These are phyloP conservation scores for Umbelopsis ramanniana DNA, from an alignment of 192 early-diverging fungal genomes.

Conservation along the genomic window DNA sequence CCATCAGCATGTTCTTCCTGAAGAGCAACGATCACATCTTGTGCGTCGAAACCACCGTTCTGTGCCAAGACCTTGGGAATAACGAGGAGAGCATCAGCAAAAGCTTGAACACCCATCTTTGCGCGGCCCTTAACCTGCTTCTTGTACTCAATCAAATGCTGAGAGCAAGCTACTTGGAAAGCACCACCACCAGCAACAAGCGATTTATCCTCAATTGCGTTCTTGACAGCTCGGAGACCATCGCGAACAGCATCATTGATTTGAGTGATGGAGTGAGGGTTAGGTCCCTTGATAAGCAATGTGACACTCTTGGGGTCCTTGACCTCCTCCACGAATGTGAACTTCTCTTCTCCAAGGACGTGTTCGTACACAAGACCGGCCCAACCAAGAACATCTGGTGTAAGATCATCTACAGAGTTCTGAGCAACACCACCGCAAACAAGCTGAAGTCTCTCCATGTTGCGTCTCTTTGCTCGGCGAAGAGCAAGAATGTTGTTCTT, in stretches of 20 bases:
- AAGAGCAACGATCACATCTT: slow-evolving; percentile 92
- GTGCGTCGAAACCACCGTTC: slow-evolving; percentile 96
- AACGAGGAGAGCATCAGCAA: slow-evolving; percentile 94
- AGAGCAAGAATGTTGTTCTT: slow-evolving; percentile 95
- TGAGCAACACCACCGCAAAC: slow-evolving; percentile 94
- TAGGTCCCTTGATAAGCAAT: slow-evolving; percentile 94
- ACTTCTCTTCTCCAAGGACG: slow-evolving; percentile 97
- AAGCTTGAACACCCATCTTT: slow-evolving; percentile 96
- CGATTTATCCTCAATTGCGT: slow-evolving; percentile 91
- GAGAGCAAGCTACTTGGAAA: slow-evolving; percentile 89
- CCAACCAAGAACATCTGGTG: slow-evolving; percentile 80
- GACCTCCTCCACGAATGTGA: slow-evolving; percentile 98
- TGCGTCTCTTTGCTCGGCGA: slow-evolving; percentile 96
- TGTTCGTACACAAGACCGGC: slow-evolving; percentile 97
- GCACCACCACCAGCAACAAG: slow-evolving; percentile 95
- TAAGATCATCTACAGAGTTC: slow-evolving; percentile 98
- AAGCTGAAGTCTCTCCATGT: slow-evolving; percentile 98
- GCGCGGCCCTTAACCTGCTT: slow-evolving; percentile 88
- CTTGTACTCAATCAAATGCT: slow-evolving; percentile 88
- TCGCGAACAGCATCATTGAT: slow-evolving; percentile 98
- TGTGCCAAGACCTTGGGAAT: slow-evolving; percentile 96
- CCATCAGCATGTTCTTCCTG: slow-evolving; percentile 92
- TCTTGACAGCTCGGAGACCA: slow-evolving; percentile 97
- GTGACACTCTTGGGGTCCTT: slow-evolving; percentile 89
- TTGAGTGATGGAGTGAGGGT: slow-evolving; percentile 89